Evolutionary conservation across 805 yeast genomes (phyloP).

Genomic region (Cyberlindnera mrakii): DNA sequence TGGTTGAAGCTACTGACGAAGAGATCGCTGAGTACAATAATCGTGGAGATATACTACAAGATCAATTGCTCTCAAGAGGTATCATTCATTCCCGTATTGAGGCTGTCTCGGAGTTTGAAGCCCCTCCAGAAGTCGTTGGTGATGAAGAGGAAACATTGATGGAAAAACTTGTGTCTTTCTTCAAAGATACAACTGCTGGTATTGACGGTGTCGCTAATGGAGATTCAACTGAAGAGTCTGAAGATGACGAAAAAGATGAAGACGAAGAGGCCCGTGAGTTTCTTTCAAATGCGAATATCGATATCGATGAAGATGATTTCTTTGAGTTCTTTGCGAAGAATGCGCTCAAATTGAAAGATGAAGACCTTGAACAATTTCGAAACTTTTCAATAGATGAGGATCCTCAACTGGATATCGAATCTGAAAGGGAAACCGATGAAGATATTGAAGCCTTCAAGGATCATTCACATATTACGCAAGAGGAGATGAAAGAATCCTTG

Average conservation of each 20-base stretch:
- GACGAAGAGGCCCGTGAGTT: slow-evolving; percentile 24
- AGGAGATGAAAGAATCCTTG: slow-evolving; percentile 11
- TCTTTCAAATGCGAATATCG: slow-evolving; percentile 30
- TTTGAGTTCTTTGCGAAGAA: slow-evolving; percentile 56
- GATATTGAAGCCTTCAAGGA: slow-evolving; percentile 1
- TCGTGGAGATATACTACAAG: slow-evolving; percentile 23
- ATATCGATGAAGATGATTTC: slow-evolving; percentile 63
- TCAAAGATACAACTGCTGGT: slow-evolving; percentile 20
- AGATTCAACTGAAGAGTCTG: slow-evolving; percentile 3
- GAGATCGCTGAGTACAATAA: slow-evolving; percentile 9
- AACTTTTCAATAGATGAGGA: slow-evolving; percentile 2
- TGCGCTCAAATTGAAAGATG: slow-evolving; percentile 43
- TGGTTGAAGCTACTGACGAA: slow-evolving; percentile 6
- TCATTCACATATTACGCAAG: neutral
- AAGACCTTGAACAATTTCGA: slow-evolving; percentile 36
- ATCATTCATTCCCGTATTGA: slow-evolving; percentile 7
- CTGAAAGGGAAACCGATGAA: slow-evolving; percentile 13
- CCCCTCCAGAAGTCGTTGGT: neutral
- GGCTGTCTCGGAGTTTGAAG: slow-evolving; percentile 14
- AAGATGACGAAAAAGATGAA: slow-evolving; percentile 14
- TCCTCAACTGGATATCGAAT: slow-evolving; percentile 13
- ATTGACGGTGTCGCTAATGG: slow-evolving; percentile 17
- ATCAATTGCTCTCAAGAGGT: slow-evolving; percentile 21
- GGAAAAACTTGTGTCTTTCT: slow-evolving; percentile 20
- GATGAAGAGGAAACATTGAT: slow-evolving; percentile 21